Percentiles rank a stretch among this genome's conserved stretches.
These are phyloP conservation scores for Fragosphaeria purpurea DNA, from an alignment of 2,329 filamentous ascomycete species.

Conservation along the genomic window DNA sequence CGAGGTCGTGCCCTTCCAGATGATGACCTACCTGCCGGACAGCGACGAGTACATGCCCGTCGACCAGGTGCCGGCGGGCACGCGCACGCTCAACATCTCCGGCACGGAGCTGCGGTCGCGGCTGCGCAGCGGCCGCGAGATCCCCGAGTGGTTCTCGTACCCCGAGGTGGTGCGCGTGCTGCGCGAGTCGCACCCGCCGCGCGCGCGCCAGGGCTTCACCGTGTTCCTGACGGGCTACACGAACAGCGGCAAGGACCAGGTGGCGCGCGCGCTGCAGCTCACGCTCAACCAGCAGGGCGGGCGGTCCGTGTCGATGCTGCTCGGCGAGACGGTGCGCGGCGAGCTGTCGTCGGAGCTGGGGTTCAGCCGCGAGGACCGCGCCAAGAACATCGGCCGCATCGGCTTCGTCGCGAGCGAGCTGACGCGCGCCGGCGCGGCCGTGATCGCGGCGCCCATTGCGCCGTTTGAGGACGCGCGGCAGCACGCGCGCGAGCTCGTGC, in stretches of 20 bases:
- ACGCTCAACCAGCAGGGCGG: constrained; percentile 97
- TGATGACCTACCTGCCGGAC: constrained; percentile 98
- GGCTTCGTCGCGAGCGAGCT: constrained; percentile 93
- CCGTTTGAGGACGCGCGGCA: constrained; percentile 73
- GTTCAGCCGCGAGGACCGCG: constrained; percentile 85
- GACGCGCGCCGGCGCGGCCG: constrained; percentile 82
- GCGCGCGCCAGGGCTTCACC: constrained; percentile 89
- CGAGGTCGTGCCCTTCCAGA: constrained; percentile 97
- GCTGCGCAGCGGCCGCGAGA: constrained; percentile 83
- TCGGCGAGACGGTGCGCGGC: constrained; percentile 88
- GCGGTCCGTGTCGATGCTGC: constrained; percentile 83
- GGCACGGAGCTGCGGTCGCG: constrained; percentile 86
- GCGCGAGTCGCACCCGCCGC: constrained; percentile 88
- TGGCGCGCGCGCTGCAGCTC: constrained; percentile 89
- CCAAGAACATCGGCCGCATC: constrained; percentile 91
- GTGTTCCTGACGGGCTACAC: constrained; percentile 95
- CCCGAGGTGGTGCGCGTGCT: constrained; percentile 96
- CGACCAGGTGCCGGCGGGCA: constrained; percentile 75
- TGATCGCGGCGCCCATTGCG: constrained; percentile 93
- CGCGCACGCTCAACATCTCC: constrained; percentile 80
- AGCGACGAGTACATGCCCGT: constrained; percentile 91
- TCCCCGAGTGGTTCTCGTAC: constrained; percentile 99
- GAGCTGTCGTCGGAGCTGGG: constrained; percentile 93
- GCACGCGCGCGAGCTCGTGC: constrained; percentile 72
- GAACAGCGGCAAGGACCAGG: constrained; percentile 94